Evolutionary conservation across 108 stramenopile species (phyloP), one percentile per base, ranked within the genome.

Genomic region (Phaeodactylum tricornutum): DNA sequence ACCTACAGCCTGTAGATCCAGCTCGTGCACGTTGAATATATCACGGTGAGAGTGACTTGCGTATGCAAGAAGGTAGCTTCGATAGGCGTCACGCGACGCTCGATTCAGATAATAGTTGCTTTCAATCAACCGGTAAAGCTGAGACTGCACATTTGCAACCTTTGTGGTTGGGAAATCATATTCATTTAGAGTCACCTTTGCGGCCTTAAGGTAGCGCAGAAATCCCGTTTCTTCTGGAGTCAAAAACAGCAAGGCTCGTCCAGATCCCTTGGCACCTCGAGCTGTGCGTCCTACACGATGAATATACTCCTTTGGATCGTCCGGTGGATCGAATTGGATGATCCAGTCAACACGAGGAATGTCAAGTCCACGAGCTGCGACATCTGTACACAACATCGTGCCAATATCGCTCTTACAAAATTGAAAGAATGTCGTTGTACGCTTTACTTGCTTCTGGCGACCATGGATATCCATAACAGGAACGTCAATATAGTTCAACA

Each of bases 391-490:
- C 26, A 97, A 61, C 36, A 99, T 69, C 1, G 92, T 94, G 12
- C 97, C 99, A n/a, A 58, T 75, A 23, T 92, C 75, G 44, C 72
- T 71, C 52, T 94, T 92, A 59, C 94, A 95, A 68, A 99, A 99
- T 69, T 96, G 84, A 57, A 98, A 97, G 71, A 99, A 98, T 14
- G 97, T 98, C 15, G 94, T 95, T 2, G 97, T 97, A 1, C 96
- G 87, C 58, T 96, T 96, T 61, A 92, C 90, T 84, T 99, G 96
- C 67, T 97, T 98, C 61, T 96, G 95, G 33, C 93, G 74, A 20
- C 96, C 96, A 70, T 98, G 97, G 55, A 99, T 99, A 47, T 96
- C 96, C 91, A 97, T 81, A 14, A 96, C 87, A 4, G 95, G 93
- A 27, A 98, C 67, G 57, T 99, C 96, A 54, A 99, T 95, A 64